Base-by-base conservation (phyloP, 352 stramenopile genomes). In the Phytophthora tentaculata region DNA sequence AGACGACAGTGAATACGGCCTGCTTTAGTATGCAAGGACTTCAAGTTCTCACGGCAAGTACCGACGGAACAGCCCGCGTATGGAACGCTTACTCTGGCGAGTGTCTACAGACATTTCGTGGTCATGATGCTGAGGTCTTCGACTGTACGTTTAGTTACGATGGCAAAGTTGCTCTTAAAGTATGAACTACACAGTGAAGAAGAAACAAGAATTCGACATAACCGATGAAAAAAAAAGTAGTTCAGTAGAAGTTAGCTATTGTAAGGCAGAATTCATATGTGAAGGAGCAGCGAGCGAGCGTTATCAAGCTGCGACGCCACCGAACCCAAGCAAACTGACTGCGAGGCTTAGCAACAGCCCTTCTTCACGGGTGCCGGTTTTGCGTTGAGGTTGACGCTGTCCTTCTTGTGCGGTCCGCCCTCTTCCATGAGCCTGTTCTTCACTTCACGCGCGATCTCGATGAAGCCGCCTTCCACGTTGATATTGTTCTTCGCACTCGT, bases 401-500 rank as follows among this genome's bases (percentile, higher is more conserved):
- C 87, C 57, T 94, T 92, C 82, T 96, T 96, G 73, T 94, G 84
- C 26, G 88, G 80, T 5, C 88, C 85, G 57, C 88, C 88, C 75
- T 96, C 88, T 69, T 95, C 87, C 87, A 94, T 94, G 67, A 96
- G 78, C 56, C 88, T 80, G 77, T 92, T 94, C 82, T 96, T 96
- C 26, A 96, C 88, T 77, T 96, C 88, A 55, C 88, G 88, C 54
- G 88, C 88, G 61, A 96, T 94, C 63, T 95, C 85, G 59, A 96
- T 92, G 74, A 96, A 96, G 56, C 88, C 88, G 59, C 84, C 77
- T 67, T 98, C 94, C 55, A 98, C 95, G 64, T 98, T 98, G 71
- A 97, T 97, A 82, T 98, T 97, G 81, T 98, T 97, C 83, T 98
- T 98, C 32, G 96, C 96, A 71, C 88, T 97, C 44, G 91, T 98